Evolutionary conservation across 2,329 filamentous ascomycete species (phyloP).

Genomic region (Trichoderma gracile): DNA sequence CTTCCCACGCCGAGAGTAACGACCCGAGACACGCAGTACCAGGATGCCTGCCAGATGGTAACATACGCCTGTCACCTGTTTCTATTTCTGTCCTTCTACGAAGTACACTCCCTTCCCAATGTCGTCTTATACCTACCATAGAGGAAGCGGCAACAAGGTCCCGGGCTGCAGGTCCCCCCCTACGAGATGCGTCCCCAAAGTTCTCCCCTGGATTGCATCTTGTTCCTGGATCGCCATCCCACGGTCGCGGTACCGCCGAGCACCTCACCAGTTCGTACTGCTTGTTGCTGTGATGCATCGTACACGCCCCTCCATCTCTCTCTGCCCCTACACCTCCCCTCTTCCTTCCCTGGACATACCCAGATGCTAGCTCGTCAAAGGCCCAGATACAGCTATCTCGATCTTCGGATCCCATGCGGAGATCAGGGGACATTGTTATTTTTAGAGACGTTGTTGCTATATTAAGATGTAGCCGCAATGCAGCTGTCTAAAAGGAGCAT

Average conservation of each 20-base stretch:
- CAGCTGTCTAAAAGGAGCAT: slow-evolving; percentile 20
- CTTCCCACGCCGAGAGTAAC: not conserved
- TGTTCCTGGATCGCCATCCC: slow-evolving; percentile 22
- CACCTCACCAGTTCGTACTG: not conserved
- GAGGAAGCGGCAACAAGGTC: slow-evolving; percentile 2
- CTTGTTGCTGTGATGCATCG: not conserved
- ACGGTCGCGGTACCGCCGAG: slow-evolving; percentile 19
- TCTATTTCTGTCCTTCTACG: slow-evolving; percentile 19
- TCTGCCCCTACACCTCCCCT: not conserved
- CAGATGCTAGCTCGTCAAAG: slow-evolving; percentile 19
- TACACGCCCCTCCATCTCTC: slow-evolving; percentile 16
- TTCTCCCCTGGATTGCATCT: not conserved
- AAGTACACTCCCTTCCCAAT: not conserved
- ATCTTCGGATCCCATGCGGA: slow-evolving; percentile 24
- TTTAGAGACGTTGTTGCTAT: slow-evolving; percentile 26
- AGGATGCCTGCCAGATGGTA: not conserved
- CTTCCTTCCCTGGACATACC: not conserved
- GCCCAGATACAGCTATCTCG: slow-evolving; percentile 20
- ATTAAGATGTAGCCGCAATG: slow-evolving; percentile 26
- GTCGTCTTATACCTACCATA: not conserved
- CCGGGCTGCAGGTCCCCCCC: not conserved
- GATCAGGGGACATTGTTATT: slow-evolving; percentile 21
- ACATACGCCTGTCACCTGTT: not conserved
- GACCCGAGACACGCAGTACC: not conserved
- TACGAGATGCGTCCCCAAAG: not conserved